Conservation (phyloP, 257 asterid species). For the Solanum microdontum region DNA sequence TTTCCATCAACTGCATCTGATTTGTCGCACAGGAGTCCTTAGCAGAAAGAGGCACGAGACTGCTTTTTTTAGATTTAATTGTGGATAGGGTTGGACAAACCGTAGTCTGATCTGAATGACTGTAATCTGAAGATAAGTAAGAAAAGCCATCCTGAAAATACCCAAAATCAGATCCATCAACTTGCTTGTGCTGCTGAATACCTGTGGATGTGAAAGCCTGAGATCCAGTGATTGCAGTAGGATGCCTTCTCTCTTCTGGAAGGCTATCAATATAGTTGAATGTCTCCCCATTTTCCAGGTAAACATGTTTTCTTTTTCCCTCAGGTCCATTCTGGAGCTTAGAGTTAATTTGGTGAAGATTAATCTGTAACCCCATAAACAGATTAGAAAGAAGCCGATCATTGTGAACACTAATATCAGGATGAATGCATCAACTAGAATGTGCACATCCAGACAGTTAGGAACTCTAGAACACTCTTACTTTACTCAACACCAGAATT, state of each 20-base stretch:
- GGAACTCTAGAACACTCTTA: neutral
- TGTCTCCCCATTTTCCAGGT: constrained; percentile 21
- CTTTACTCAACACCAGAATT: neutral
- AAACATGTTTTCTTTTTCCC: constrained; percentile 27
- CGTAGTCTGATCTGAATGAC: constrained; percentile 18
- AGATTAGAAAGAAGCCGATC: neutral
- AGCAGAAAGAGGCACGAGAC: constrained; percentile 26
- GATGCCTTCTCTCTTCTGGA: constrained; percentile 19
- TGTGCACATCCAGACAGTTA: neutral
- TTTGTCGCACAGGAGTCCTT: constrained; percentile 35
- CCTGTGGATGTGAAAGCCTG: constrained; percentile 18
- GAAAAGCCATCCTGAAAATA: constrained; percentile 26
- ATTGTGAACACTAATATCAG: neutral
- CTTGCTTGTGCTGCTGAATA: constrained; percentile 21
- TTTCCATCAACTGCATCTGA: constrained; percentile 23
- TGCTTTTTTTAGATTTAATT: constrained; percentile 32
- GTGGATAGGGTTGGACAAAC: constrained; percentile 22
- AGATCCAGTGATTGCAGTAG: constrained; percentile 19
- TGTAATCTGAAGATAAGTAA: constrained; percentile 1
- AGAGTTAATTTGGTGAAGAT: constrained; percentile 24
- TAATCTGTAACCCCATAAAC: constrained; percentile 26
- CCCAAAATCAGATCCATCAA: constrained; percentile 24
- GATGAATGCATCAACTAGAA: neutral
- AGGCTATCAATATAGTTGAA: constrained; percentile 19
- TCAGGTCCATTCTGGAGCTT: constrained; percentile 29